phyloP scores from a whole-genome alignment of 495 filamentous ascomycete species.

The Cercophora samala region DNA sequence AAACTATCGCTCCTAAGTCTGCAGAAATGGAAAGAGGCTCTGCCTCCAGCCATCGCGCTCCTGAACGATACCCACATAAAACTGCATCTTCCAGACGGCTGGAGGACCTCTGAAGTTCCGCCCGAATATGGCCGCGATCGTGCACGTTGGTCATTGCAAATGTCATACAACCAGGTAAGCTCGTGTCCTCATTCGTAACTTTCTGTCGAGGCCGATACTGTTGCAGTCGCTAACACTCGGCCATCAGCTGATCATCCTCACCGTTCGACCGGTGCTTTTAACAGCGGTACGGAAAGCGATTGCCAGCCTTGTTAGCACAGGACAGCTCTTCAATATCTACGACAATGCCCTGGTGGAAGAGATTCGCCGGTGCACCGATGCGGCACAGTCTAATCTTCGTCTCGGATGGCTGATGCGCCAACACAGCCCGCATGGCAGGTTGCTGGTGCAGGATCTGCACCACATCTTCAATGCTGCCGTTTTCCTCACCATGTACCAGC shows the following conservation, averaged over 20 bases:
- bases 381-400: constrained; percentile 34
- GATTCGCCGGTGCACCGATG: constrained; percentile 33
- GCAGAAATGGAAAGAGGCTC: not conserved
- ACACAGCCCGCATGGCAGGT: constrained; percentile 24
- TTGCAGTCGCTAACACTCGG: not conserved
- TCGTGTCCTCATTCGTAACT: not conserved
- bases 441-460: constrained; percentile 40
- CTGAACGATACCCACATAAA: not conserved
- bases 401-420: constrained; percentile 31
- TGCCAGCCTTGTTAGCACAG: constrained; percentile 23
- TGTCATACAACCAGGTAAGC: constrained; percentile 42
- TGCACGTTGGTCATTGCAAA: constrained; percentile 36
- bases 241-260: constrained; percentile 38
- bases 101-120: no score
- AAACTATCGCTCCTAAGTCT: not conserved
- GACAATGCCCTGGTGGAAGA: constrained; percentile 19
- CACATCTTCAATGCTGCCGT: constrained; percentile 46
- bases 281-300: constrained; percentile 38
- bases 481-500: constrained; percentile 39
- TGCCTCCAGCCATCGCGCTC: not conserved
- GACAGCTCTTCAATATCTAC: constrained; percentile 20
- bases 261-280: constrained; percentile 41
- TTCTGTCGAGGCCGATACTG: not conserved
- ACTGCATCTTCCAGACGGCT: not conserved
- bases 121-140: constrained; percentile 27